Percentiles rank a stretch among this genome's conserved stretches.
Evolutionary conservation across 768 basidiomycete species (phyloP).

Genomic region (Guyanaporus albipodus): DNA sequence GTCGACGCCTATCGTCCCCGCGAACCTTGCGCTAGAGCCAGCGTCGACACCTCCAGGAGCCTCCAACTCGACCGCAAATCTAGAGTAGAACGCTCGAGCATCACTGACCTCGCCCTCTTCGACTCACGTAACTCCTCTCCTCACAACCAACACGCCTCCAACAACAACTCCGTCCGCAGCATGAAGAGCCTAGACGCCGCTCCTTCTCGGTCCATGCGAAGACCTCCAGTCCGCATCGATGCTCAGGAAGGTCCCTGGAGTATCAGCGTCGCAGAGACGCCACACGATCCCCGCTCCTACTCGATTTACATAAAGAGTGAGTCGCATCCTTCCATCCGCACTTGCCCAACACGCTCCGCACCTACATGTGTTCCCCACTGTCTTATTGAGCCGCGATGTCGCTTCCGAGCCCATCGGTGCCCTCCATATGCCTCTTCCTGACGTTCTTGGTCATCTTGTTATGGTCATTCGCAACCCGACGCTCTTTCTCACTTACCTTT

Average conservation of each 20-base stretch:
- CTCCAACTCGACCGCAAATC: conserved; percentile 35
- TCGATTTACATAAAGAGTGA: conserved; percentile 89
- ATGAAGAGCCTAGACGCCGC: conserved; percentile 44
- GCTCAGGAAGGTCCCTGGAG: conserved; percentile 81
- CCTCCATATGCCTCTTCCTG: conserved; percentile 15
- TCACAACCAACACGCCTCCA: conserved; percentile 31
- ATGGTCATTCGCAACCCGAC: conserved; percentile 11
- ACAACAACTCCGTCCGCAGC: conserved; percentile 32
- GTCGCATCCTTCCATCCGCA: conserved; percentile 31
- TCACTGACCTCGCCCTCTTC: conserved; percentile 43
- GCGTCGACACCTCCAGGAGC: conserved; percentile 42
- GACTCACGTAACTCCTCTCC: conserved; percentile 30
- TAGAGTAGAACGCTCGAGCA: conserved; percentile 34
- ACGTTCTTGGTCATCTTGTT: conserved; percentile 14
- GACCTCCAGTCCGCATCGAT: conserved; percentile 60
- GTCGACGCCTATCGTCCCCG: conserved; percentile 25
- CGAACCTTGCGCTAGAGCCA: conserved; percentile 36
- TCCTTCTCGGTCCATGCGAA: conserved; percentile 39
- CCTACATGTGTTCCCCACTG: conserved; percentile 15
- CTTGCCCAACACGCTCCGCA: conserved; percentile 15
- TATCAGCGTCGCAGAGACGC: conserved; percentile 83
- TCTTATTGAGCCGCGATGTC: conserved; percentile 23
- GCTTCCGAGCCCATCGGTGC: conserved; percentile 27
- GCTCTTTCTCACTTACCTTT: conserved; percentile 11
- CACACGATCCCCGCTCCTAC: conserved; percentile 64